Evolutionary conservation across 257 asterid genomes (phyloP).

Genomic region (Mentha longifolia): DNA sequence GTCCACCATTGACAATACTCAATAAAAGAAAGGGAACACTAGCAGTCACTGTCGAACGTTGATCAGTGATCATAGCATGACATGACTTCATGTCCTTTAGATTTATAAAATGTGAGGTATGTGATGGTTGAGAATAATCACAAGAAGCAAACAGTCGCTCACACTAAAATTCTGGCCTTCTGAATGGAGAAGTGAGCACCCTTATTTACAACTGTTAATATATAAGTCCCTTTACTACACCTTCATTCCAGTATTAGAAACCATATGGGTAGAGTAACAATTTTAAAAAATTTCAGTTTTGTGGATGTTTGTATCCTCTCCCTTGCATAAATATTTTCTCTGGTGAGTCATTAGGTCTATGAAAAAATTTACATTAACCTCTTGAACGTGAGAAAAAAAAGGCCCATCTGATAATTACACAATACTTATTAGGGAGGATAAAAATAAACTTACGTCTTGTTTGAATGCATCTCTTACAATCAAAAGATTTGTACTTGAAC

Average conservation of each 20-base stretch:
- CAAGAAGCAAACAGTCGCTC: slow-evolving; percentile 4
- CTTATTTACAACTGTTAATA: neutral
- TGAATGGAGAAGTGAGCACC: neutral
- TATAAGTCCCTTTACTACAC: slow-evolving; percentile 5
- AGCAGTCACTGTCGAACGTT: neutral
- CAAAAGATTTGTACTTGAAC: too few species aligned
- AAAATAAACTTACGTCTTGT: neutral
- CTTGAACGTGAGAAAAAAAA: neutral
- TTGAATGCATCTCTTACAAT: neutral
- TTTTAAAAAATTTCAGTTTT: neutral
- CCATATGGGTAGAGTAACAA: slow-evolving; percentile 16
- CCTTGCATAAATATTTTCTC: neutral
- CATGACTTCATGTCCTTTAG: slow-evolving; percentile 15
- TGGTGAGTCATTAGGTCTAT: neutral
- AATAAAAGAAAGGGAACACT: neutral
- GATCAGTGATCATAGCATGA: neutral
- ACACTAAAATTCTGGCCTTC: neutral
- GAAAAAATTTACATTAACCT: neutral
- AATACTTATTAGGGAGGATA: neutral
- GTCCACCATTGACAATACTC: neutral
- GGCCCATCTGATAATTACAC: slow-evolving; percentile 6
- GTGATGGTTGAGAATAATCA: slow-evolving; percentile 22
- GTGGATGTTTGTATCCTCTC: neutral
- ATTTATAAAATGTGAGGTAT: neutral
- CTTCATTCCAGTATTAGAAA: neutral